Evolutionary conservation across 1,284 basidiomycete genomes (phyloP).

Genomic region (Moesziomyces globuligerus): DNA sequence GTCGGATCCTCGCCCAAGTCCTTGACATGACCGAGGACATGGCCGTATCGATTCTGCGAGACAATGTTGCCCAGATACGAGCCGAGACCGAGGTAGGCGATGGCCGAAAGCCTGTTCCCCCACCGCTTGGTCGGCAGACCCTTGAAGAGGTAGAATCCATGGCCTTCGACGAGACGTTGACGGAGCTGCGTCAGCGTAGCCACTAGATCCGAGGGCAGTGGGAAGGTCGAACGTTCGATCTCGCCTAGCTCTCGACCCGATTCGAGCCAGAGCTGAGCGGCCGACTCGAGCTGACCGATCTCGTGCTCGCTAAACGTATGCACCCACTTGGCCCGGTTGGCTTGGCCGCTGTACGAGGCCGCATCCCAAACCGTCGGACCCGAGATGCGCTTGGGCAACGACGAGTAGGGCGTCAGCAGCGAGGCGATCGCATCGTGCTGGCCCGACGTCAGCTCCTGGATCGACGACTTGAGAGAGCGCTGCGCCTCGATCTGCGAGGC

Average conservation of each 20-base stretch:
- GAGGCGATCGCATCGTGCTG: conserved; percentile 55
- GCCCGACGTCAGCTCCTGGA: conserved; percentile 58
- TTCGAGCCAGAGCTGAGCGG: conserved; percentile 47
- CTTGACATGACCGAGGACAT: conserved; percentile 70
- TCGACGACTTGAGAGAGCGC: conserved; percentile 47
- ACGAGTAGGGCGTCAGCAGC: conserved; percentile 59
- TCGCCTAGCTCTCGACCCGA: conserved; percentile 53
- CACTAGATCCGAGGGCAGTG: conserved; percentile 48
- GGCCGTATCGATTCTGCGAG: conserved; percentile 68
- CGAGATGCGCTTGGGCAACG: conserved; percentile 66
- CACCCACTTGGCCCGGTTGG: conserved; percentile 50
- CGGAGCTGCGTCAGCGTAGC: conserved; percentile 42
- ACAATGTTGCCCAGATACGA: conserved; percentile 67
- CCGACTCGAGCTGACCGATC: conserved; percentile 51
- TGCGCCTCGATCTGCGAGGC: conserved; percentile 48
- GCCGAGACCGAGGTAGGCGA: conserved; percentile 69
- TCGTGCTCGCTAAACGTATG: conserved; percentile 48
- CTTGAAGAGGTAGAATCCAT: conserved; percentile 69
- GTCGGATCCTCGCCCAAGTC: conserved; percentile 69
- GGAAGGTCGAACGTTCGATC: conserved; percentile 61
- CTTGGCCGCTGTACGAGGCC: conserved; percentile 59
- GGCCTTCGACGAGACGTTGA: conserved; percentile 47
- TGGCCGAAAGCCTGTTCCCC: conserved; percentile 66
- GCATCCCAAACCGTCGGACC: conserved; percentile 61
- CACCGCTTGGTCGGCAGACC: conserved; percentile 68